Conservation (phyloP, 2,329 filamentous ascomycete species). For the Neopestalotiopsis sp. region DNA sequence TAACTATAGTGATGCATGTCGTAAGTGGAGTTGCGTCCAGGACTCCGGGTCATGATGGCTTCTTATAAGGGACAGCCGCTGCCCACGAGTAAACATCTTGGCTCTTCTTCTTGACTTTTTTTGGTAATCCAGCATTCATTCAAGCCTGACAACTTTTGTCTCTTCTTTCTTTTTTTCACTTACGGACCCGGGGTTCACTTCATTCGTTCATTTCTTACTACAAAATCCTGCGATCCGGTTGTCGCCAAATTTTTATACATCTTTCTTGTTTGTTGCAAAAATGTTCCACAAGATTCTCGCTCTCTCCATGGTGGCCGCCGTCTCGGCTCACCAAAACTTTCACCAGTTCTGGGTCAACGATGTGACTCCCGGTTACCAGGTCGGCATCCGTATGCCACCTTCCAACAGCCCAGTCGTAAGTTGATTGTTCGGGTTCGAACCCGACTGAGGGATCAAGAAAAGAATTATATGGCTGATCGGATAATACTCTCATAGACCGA, state of each 20-base stretch:
- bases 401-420: constrained; percentile 34
- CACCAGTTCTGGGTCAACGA: constrained; percentile 47
- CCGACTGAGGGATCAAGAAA: too few relatives aligned
- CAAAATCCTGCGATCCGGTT: constrained; percentile 11
- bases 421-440: background rate
- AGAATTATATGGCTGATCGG: background rate
- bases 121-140: constrained; percentile 8
- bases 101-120: background rate
- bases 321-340: constrained; percentile 44
- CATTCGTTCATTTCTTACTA: constrained; percentile 8
- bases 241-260: constrained; percentile 6
- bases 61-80: constrained; percentile 8
- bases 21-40: background rate
- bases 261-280: constrained; percentile 10
- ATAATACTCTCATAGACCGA: constrained; percentile 24
- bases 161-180: background rate
- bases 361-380: constrained; percentile 38
- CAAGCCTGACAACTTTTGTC: background rate
- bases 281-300: constrained; percentile 33
- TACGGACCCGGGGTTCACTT: constrained; percentile 13
- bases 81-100: background rate
- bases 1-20: background rate
- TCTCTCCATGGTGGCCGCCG: constrained; percentile 31
- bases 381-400: constrained; percentile 34
- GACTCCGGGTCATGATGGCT: constrained; percentile 2